These are phyloP conservation scores for Penicillium soppii DNA, from an alignment of 495 filamentous ascomycete genomes.

Conservation along the genomic window DNA sequence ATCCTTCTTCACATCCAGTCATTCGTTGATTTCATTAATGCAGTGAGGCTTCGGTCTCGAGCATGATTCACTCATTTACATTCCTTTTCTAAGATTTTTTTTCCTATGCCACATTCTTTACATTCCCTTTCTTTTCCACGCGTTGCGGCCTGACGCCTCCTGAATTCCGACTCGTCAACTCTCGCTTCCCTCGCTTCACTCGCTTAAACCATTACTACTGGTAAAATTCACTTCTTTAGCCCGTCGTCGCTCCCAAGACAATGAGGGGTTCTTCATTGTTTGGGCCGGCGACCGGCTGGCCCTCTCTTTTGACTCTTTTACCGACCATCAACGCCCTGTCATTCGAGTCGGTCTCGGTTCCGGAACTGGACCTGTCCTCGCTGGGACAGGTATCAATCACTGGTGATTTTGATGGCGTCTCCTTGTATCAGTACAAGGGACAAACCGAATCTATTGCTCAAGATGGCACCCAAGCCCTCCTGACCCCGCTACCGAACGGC, in stretches of 20 bases:
- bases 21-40: conserved; percentile 38
- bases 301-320: conserved; percentile 42
- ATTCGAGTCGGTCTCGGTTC: conserved; percentile 68
- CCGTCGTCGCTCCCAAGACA: conserved; percentile 47
- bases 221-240: conserved; percentile 10
- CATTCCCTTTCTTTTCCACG: conserved; percentile 35
- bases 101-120: conserved; percentile 35
- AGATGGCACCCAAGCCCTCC: conserved; percentile 79
- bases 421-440: conserved; percentile 79
- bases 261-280: conserved; percentile 61
- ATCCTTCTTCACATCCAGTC: conserved; percentile 35
- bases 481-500: conserved; percentile 83
- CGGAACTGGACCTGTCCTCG: conserved; percentile 77
- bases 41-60: conserved; percentile 29
- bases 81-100: conserved; percentile 28
- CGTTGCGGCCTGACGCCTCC: conserved; percentile 23
- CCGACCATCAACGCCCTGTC: conserved; percentile 52
- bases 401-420: conserved; percentile 89
- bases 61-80: conserved; percentile 25
- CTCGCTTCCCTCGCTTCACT: conserved; percentile 14
- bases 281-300: conserved; percentile 50
- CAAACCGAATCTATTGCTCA: conserved; percentile 68
- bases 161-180: conserved; percentile 21
- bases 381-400: conserved; percentile 84
- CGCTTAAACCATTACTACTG: conserved; percentile 9